These are phyloP conservation scores for Fusarium transvaalense DNA, from an alignment of 2,329 filamentous ascomycete genomes.

Conservation along the genomic window DNA sequence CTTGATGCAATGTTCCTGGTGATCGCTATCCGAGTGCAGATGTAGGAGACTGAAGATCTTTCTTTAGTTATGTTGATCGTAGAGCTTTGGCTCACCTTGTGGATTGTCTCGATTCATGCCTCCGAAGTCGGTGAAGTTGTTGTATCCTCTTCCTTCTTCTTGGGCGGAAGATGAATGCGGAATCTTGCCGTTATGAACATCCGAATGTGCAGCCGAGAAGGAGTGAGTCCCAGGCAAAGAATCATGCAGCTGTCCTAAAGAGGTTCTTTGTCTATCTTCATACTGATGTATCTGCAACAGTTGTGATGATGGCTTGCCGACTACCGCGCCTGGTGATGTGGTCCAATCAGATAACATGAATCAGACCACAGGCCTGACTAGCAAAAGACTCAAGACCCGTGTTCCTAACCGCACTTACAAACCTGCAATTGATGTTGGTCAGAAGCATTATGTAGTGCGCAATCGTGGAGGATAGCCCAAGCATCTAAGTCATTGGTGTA, in stretches of 20 bases:
- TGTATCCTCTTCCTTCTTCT: not conserved
- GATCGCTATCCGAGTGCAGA: slow-evolving; percentile 44
- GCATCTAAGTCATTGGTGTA: no score
- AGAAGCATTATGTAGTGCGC: no score
- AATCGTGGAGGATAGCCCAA: no score
- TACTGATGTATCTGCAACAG: slow-evolving; percentile 49
- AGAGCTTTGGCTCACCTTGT: not conserved
- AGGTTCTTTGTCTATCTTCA: slow-evolving; percentile 47
- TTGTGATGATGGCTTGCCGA: slow-evolving; percentile 42
- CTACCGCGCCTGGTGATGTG: slow-evolving; percentile 44
- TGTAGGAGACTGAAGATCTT: slow-evolving; percentile 14
- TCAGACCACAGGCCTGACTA: slow-evolving; percentile 46
- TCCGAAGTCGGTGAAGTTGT: slow-evolving; percentile 23
- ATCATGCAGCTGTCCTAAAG: slow-evolving; percentile 51
- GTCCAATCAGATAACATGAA: slow-evolving; percentile 47
- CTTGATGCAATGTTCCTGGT: slow-evolving; percentile 38
- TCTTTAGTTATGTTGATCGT: not conserved
- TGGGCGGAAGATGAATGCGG: not conserved
- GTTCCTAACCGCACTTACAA: not conserved
- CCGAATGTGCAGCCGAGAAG: slow-evolving; percentile 48
- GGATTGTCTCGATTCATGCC: not conserved
- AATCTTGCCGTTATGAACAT: not conserved
- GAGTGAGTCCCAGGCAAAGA: slow-evolving; percentile 55
- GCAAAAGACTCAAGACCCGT: slow-evolving; percentile 45
- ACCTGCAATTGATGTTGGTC: not conserved